These are phyloP conservation scores for Brassica hybrid DNA, from an alignment of 441 rosid species.

Conservation along the genomic window DNA sequence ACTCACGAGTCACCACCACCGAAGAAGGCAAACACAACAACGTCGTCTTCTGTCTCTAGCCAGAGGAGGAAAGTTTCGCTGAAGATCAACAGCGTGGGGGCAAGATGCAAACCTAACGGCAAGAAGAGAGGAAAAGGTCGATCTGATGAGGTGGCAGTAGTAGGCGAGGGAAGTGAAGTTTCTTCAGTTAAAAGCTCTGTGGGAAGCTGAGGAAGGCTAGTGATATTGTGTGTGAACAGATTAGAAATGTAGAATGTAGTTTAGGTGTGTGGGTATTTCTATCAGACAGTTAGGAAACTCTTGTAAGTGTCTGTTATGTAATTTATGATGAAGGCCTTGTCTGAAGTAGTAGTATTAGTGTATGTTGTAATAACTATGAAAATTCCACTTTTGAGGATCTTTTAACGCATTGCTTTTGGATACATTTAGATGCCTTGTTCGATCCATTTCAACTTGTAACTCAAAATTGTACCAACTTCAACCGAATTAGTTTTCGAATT, in stretches of 20 bases:
- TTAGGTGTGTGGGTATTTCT: slow-evolving; percentile 7
- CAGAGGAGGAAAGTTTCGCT: slow-evolving; percentile 48
- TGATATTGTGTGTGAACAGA: slow-evolving; percentile 5
- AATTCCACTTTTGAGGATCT: slow-evolving; percentile 17
- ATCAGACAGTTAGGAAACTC: slow-evolving; percentile 32
- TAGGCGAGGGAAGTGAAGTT: slow-evolving; percentile 39
- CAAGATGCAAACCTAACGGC: slow-evolving; percentile 67
- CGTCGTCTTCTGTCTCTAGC: slow-evolving; percentile 32
- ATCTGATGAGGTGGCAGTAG: slow-evolving; percentile 40
- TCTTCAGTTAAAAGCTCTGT: slow-evolving; percentile 14
- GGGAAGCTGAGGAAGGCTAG: slow-evolving; percentile 8
- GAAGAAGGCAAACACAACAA: slow-evolving; percentile 38
- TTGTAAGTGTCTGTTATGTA: slow-evolving; percentile 36
- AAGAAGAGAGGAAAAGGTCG: slow-evolving; percentile 74
- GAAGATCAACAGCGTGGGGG: slow-evolving; percentile 48
- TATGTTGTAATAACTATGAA: slow-evolving; percentile 26
- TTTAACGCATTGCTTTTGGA: neutral
- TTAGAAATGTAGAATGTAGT: slow-evolving; percentile 13
- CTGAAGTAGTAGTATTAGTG: slow-evolving; percentile 15
- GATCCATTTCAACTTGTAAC: slow-evolving; percentile 11
- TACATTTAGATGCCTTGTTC: slow-evolving; percentile 9
- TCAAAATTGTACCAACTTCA: slow-evolving; percentile 8
- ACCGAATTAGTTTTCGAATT: neutral
- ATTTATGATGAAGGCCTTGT: slow-evolving; percentile 25
- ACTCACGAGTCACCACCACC: slow-evolving; percentile 31